Evolutionary conservation across 257 asterid species (phyloP).

Genomic region (Salvia rosmarinus): DNA sequence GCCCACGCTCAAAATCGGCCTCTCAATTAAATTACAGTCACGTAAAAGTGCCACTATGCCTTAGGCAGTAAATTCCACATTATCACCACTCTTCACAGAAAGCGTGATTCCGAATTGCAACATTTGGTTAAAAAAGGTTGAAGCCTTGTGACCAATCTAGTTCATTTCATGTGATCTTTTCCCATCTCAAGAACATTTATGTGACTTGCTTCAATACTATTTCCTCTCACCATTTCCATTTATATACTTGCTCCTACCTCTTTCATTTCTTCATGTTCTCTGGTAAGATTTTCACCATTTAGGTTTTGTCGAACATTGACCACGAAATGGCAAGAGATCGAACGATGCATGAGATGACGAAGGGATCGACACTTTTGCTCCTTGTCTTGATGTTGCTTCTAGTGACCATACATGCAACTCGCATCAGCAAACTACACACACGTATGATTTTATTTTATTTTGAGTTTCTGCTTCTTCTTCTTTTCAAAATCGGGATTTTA

Average conservation of each 20-base stretch:
- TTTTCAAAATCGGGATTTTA: too few species aligned
- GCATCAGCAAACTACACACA: conserved; percentile 43
- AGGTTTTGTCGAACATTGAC: neutral
- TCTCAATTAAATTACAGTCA: conserved; percentile 40
- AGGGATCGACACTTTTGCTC: conserved; percentile 34
- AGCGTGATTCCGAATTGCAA: conserved; percentile 37
- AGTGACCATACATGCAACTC: conserved; percentile 50
- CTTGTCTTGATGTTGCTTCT: conserved; percentile 47
- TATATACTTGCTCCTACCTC: conserved; percentile 35
- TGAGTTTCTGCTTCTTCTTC: neutral
- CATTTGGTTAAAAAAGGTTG: conserved; percentile 36
- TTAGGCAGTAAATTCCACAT: conserved; percentile 37
- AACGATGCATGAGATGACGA: conserved; percentile 32
- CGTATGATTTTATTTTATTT: conserved; percentile 37
- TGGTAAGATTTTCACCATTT: neutral
- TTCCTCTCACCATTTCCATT: conserved; percentile 26
- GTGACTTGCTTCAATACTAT: conserved; percentile 73
- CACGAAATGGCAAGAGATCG: neutral
- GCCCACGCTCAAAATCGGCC: conserved; percentile 23
- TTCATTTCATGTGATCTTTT: conserved; percentile 63
- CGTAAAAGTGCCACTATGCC: conserved; percentile 33
- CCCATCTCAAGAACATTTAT: conserved; percentile 48
- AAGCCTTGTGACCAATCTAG: conserved; percentile 38
- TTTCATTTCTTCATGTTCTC: conserved; percentile 1
- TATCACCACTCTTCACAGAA: conserved; percentile 36